A percentile compares a stretch with the other conserved stretches of the same genome.
These are phyloP conservation scores for Mycena alexandri DNA, from an alignment of 768 basidiomycete species.

Conservation along the genomic window DNA sequence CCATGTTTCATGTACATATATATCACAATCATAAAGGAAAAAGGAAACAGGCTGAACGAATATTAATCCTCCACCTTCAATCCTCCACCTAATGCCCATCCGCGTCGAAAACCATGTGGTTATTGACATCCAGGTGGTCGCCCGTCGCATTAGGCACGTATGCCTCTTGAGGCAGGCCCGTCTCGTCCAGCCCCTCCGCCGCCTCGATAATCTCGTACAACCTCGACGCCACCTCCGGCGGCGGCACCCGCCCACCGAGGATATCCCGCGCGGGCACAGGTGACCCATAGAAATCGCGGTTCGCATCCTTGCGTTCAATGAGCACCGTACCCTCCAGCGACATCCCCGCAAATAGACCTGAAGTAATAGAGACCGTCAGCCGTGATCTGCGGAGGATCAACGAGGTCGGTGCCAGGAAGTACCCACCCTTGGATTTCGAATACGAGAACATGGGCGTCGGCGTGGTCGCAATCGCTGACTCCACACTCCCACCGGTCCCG, in stretches of 20 bases:
- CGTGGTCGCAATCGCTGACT: conserved; percentile 81
- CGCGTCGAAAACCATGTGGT: conserved; percentile 83
- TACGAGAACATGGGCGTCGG: conserved; percentile 98
- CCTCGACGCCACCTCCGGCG: conserved; percentile 94
- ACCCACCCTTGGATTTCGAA: conserved; percentile 91
- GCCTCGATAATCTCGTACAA: conserved; percentile 98
- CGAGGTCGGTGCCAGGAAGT: not conserved
- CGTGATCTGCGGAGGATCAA: not conserved
- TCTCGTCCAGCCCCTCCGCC: conserved; percentile 93
- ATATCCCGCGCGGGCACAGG: conserved; percentile 91
- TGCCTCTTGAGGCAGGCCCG: conserved; percentile 78
- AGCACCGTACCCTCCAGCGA: conserved; percentile 95
- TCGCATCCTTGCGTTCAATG: conserved; percentile 96
- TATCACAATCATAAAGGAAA: not conserved
- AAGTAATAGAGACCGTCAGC: conserved; percentile 12
- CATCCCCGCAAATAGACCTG: conserved; percentile 95
- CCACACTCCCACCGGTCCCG: conserved; percentile 92
- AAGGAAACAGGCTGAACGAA: not conserved
- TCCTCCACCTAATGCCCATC: conserved; percentile 57
- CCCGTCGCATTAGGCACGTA: conserved; percentile 81
- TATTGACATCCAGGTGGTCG: conserved; percentile 66
- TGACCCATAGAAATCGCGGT: conserved; percentile 96
- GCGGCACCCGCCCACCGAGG: conserved; percentile 92
- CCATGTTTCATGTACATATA: conserved; percentile 13
- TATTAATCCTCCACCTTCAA: not conserved